Base-by-base conservation (phyloP, 495 filamentous ascomycete species). In the Aspergillus nanangensis region DNA sequence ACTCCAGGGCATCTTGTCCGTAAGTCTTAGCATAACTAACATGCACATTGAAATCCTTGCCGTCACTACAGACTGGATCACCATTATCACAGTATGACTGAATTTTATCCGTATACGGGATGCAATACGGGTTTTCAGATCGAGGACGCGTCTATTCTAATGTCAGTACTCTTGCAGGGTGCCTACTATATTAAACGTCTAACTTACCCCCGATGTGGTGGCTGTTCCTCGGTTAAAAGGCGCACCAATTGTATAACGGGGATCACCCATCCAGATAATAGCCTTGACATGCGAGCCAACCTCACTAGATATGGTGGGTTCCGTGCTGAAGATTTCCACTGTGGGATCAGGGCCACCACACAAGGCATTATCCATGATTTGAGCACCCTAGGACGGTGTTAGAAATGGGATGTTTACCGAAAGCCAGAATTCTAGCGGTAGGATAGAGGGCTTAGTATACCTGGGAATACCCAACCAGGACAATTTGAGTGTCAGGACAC, bases 401-500 rank as follows among this genome's bases (percentile, higher is more conserved):
- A 8, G 8, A 29, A 1, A 17, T 29, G 3, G 13, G 8, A 21
- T 39, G 14, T 7, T 5, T 35, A n/a, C n/a, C n/a, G n/a, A n/a
- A 5, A 17, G 13, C 18, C 5, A 5, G 14, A 7, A 13, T 38
- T 38, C 19, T 38, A 38, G 11, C 2, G 35, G 17, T 38, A 8
- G 18, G 11, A 38, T 38, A 38, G 35, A 17, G 17, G 7, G 17
- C 35, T 38, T 17, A 20, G 21, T 20, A 2, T 23, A 40, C 40
- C 25, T 43, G 40, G 13, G 40, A 43, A 43, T 43, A 43, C 4
- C 40, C 40, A 43, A 32, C 40, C 40, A 43, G 15, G 4, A 33
- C 23, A 31, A 43, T 9, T 29, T 43, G n/a, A 2, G 23, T 32
- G 11, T 43, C 25, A 3, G 23, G 25, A n/a, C 40, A 43, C 7